Evolutionary conservation across 768 basidiomycete genomes (phyloP).

Genomic region (Hygrophorus russula): DNA sequence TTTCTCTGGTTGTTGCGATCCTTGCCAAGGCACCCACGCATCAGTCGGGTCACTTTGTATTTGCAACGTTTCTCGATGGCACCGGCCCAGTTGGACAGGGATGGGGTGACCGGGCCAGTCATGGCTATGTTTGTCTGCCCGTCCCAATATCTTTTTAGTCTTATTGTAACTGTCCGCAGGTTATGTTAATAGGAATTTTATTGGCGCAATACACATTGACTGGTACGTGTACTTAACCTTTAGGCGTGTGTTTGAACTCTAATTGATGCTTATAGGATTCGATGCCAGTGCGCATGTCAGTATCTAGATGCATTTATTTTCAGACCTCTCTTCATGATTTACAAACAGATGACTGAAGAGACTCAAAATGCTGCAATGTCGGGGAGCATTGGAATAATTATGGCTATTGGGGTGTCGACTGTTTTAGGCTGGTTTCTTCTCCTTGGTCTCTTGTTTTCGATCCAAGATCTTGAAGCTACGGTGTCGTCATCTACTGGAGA

Average conservation of each 20-base stretch:
- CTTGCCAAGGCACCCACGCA: constrained; percentile 63
- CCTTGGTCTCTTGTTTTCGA: constrained; percentile 62
- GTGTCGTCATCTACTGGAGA: constrained; percentile 44
- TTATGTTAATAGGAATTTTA: constrained; percentile 56
- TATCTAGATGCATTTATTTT: not conserved
- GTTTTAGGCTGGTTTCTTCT: constrained; percentile 70
- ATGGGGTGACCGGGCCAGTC: constrained; percentile 57
- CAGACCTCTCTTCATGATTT: not conserved
- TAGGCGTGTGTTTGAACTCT: not conserved
- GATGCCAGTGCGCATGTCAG: constrained; percentile 64
- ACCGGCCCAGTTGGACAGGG: constrained; percentile 43
- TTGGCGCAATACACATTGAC: constrained; percentile 74
- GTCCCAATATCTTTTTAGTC: no score
- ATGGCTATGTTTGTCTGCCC: constrained; percentile 40
- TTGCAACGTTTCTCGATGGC: constrained; percentile 57
- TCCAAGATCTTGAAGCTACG: constrained; percentile 55
- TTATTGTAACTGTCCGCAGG: no score
- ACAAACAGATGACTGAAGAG: constrained; percentile 61
- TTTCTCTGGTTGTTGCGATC: constrained; percentile 53
- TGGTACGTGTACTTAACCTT: constrained; percentile 23
- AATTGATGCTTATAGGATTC: constrained; percentile 33
- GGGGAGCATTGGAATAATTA: constrained; percentile 56
- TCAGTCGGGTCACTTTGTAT: constrained; percentile 60
- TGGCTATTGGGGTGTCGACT: constrained; percentile 63
- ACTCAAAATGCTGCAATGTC: constrained; percentile 60